These are phyloP conservation scores for Rauvolfia tetraphylla DNA, from an alignment of 257 asterid species.

Conservation along the genomic window DNA sequence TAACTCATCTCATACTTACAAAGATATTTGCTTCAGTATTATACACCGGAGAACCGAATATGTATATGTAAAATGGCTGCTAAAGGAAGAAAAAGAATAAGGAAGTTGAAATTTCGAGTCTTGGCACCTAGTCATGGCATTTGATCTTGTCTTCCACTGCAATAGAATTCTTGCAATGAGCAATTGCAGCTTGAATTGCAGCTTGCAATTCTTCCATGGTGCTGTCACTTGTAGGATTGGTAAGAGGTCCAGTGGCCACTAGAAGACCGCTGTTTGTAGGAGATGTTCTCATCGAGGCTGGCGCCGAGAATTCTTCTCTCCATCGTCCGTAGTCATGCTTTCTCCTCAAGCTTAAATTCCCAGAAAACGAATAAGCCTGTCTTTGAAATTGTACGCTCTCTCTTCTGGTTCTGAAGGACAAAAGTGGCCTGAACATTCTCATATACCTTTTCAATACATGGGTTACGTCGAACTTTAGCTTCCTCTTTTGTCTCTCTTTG, in stretches of 20 bases:
- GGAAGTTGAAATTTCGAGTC: neutral
- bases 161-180: conserved; percentile 83
- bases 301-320: conserved; percentile 67
- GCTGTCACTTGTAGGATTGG: conserved; percentile 47
- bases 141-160: conserved; percentile 42
- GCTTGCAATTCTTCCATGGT: conserved; percentile 92
- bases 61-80: neutral
- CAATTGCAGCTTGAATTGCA: conserved; percentile 91
- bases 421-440: conserved; percentile 56
- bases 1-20: neutral
- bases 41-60: neutral
- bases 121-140: conserved; percentile 21
- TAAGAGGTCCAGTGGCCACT: conserved; percentile 40
- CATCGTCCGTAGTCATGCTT: conserved; percentile 40
- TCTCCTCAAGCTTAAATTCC: conserved; percentile 47
- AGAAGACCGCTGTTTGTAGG: conserved; percentile 83
- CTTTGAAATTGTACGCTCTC: conserved; percentile 22
- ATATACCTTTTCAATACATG: conserved; percentile 53
- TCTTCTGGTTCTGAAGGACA: conserved; percentile 32
- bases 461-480: conserved; percentile 44
- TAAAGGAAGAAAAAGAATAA: neutral
- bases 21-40: neutral
- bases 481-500: conserved; percentile 39
- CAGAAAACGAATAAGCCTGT: conserved; percentile 56
- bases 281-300: conserved; percentile 70